phyloP scores from a whole-genome alignment of 768 basidiomycete genomes.

The Russula compacta region DNA sequence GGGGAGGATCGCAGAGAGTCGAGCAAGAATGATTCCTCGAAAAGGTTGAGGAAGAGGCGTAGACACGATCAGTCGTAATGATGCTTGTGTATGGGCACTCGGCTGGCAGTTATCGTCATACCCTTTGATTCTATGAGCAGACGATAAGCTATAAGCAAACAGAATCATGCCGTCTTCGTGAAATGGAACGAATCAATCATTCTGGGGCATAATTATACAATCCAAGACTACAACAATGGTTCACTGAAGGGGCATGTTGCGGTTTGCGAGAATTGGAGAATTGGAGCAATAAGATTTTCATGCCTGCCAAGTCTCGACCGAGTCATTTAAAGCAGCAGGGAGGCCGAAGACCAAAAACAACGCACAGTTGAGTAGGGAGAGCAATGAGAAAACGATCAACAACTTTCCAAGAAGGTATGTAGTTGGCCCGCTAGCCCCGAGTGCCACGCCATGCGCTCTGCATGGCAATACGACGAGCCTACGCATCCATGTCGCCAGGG shows the following conservation, averaged over 20 bases:
- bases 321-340: background rate
- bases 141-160: background rate
- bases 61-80: conserved; percentile 1
- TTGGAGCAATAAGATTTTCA: conserved; percentile 12
- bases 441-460: conserved; percentile 83
- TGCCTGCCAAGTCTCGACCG: too few relatives aligned
- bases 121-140: background rate
- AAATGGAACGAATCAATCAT: conserved; percentile 9
- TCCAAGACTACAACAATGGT: conserved; percentile 14
- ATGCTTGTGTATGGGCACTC: background rate
- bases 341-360: background rate
- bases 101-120: background rate
- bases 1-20: background rate
- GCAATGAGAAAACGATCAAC: conserved; percentile 10
- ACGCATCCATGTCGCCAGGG: background rate
- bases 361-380: conserved; percentile 4
- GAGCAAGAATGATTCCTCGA: background rate
- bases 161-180: background rate
- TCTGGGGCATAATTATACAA: conserved; percentile 19
- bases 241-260: conserved; percentile 11
- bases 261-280: conserved; percentile 3
- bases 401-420: conserved; percentile 9
- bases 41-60: conserved; percentile 5
- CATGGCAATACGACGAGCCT: conserved; percentile 81
- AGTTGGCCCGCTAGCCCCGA: conserved; percentile 32